Evolutionary conservation across 1,284 basidiomycete genomes (phyloP).

Genomic region (Anthracocystis panici-leucophaei): DNA sequence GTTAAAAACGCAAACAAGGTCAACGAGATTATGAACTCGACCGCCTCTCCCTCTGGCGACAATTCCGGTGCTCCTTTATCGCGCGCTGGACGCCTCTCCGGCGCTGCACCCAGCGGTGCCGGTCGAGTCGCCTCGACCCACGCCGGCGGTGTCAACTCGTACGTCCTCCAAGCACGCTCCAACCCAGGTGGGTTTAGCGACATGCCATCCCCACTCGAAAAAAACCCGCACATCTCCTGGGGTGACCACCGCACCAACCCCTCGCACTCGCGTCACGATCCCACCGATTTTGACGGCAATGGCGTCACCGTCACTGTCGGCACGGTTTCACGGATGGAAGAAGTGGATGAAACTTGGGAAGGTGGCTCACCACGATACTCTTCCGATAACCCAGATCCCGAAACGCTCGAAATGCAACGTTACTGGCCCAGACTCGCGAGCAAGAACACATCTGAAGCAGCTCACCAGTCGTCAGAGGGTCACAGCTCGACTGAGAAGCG

Average conservation of each 20-base stretch:
- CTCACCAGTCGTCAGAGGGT: neutral
- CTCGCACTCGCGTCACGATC: conserved; percentile 14
- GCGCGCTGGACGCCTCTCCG: neutral
- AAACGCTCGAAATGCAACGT: conserved; percentile 32
- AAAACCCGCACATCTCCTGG: conserved; percentile 27
- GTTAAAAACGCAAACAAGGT: conserved; percentile 13
- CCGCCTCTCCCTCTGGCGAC: conserved; percentile 20
- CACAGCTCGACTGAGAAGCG: conserved; percentile 1
- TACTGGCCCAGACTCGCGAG: conserved; percentile 22
- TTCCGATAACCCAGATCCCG: conserved; percentile 36
- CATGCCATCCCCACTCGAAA: neutral
- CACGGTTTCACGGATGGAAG: conserved; percentile 32
- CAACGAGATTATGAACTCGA: conserved; percentile 46
- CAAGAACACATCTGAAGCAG: neutral
- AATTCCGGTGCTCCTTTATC: conserved; percentile 5
- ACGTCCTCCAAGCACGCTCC: conserved; percentile 21
- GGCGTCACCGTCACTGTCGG: conserved; percentile 41
- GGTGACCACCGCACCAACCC: neutral
- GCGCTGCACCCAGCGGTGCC: neutral
- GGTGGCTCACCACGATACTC: conserved; percentile 38
- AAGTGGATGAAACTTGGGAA: conserved; percentile 22
- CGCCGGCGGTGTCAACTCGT: conserved; percentile 20
- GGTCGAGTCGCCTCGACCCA: neutral
- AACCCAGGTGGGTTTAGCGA: conserved; percentile 4
- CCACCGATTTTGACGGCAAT: conserved; percentile 12